A percentile compares a stretch with the other conserved stretches of the same genome.
phyloP scores from a whole-genome alignment of 306 rosid species.

The Quercus alba region DNA sequence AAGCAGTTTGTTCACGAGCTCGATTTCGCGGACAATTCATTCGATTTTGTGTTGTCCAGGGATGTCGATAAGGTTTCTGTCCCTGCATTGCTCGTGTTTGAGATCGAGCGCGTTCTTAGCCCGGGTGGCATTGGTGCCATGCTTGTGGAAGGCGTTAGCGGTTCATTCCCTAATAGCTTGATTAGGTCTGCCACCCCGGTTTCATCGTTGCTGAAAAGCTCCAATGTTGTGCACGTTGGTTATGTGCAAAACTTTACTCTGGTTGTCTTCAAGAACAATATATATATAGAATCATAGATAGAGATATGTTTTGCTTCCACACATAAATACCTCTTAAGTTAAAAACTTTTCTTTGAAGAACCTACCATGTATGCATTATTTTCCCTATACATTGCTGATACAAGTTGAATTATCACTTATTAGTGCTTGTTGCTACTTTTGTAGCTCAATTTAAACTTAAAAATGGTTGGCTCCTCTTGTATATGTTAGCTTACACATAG shows the following conservation, averaged over 20 bases:
- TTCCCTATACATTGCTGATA: no score
- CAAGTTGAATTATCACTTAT: no score
- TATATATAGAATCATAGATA: no score
- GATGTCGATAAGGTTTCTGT: conserved; percentile 59
- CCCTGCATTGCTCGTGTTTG: conserved; percentile 71
- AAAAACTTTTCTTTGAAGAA: no score
- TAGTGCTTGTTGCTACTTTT: no score
- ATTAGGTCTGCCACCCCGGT: conserved; percentile 76
- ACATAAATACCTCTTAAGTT: no score
- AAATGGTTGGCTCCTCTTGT: no score
- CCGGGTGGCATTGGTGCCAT: conserved; percentile 84
- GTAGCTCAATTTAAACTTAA: not conserved
- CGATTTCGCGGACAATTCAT: conserved; percentile 45
- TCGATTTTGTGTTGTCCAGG: conserved; percentile 70
- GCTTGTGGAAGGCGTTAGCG: conserved; percentile 28
- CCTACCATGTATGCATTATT: no score
- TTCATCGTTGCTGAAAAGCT: conserved; percentile 62
- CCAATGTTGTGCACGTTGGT: conserved; percentile 61
- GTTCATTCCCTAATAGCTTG: conserved; percentile 42
- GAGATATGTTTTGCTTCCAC: not conserved
- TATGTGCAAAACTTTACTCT: conserved; percentile 42
- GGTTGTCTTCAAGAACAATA: conserved; percentile 69
- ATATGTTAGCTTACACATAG: no score
- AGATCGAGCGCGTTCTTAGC: conserved; percentile 80
- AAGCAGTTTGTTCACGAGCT: conserved; percentile 40